Conservation (phyloP, 2,329 filamentous ascomycete genomes). For the Curvularia sp. region DNA sequence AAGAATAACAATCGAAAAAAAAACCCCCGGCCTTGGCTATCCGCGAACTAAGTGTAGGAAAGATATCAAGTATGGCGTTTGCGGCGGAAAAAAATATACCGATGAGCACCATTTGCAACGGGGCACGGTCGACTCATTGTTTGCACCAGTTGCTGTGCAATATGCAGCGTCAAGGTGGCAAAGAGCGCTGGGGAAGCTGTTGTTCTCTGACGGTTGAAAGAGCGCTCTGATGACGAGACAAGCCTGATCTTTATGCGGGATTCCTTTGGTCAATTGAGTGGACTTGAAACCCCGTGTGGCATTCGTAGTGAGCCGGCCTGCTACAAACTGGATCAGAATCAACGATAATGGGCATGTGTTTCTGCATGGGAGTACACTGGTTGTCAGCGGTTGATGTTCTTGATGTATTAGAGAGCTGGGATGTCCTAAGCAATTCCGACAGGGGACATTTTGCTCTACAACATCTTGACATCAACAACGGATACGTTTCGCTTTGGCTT, state of each 20-base stretch:
- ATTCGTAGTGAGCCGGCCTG: not conserved
- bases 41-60: no score
- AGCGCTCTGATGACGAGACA: not conserved
- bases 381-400: not conserved
- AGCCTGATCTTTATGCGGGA: not conserved
- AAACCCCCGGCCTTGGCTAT: no score
- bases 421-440: not conserved
- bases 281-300: not conserved
- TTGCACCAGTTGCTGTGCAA: not conserved
- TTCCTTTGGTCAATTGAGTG: not conserved
- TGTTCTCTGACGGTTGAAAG: not conserved
- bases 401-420: not conserved
- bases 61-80: constrained; percentile 6
- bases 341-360: not conserved
- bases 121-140: not conserved
- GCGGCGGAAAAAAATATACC: constrained; percentile 2
- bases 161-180: not conserved
- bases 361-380: not conserved
- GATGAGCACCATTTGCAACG: not conserved
- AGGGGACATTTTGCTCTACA: not conserved
- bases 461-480: constrained; percentile 1
- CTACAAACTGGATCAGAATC: not conserved
- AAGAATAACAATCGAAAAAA: no score
- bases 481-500: not conserved
- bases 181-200: not conserved